Evolutionary conservation across 768 basidiomycete species (phyloP).

Genomic region (Pleurotus giganteus): DNA sequence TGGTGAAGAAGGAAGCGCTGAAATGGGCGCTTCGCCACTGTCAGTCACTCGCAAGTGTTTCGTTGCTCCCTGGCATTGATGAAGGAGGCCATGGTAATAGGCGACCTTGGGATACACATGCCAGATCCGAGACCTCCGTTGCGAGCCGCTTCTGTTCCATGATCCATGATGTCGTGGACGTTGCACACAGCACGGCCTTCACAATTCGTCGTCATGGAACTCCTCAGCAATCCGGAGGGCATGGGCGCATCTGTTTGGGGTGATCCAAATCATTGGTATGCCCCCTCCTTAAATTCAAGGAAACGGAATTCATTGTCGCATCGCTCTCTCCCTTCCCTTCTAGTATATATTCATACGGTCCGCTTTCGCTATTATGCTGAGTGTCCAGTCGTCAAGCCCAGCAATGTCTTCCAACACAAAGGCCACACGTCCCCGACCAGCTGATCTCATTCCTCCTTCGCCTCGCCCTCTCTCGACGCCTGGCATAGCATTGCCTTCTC

Average conservation of each 20-base stretch:
- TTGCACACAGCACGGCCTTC: constrained; percentile 10
- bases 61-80: not conserved
- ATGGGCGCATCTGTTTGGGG: constrained; percentile 8
- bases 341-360: not conserved
- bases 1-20: not conserved
- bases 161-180: not conserved
- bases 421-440: constrained; percentile 4
- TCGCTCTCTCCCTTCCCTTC: not conserved
- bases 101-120: not conserved
- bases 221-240: constrained; percentile 1
- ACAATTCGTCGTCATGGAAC: constrained; percentile 7
- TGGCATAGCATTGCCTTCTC: not conserved
- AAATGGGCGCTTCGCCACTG: not conserved
- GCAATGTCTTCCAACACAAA: constrained; percentile 1
- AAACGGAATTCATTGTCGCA: not conserved
- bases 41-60: not conserved
- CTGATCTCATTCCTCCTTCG: constrained; percentile 2
- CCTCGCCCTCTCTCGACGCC: constrained; percentile 9
- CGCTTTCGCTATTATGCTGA: constrained; percentile 1
- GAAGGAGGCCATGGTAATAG: constrained; percentile 6
- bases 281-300: constrained; percentile 2
- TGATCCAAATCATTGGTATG: not conserved
- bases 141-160: constrained; percentile 4
- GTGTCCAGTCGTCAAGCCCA: constrained; percentile 4
- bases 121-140: constrained; percentile 6